Evolutionary conservation across 345 rosid genomes (phyloP).

Genomic region (Syzygium grande): DNA sequence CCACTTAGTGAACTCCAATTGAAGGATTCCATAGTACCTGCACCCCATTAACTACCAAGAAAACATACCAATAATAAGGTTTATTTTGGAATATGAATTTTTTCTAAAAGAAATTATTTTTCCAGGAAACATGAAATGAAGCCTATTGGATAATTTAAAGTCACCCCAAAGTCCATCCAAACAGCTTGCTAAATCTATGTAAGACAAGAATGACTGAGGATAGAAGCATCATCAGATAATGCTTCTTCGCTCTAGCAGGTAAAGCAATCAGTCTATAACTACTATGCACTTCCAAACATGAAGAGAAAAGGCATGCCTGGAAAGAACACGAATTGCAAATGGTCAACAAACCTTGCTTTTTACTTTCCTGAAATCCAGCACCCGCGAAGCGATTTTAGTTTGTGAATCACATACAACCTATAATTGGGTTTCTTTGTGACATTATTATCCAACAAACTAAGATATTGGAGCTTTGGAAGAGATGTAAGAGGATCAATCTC

Average conservation of each 20-base stretch:
- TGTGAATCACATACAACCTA: conserved; percentile 86
- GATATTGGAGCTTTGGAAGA: conserved; percentile 77
- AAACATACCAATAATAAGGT: neutral
- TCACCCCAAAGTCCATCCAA: neutral
- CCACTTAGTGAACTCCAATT: neutral
- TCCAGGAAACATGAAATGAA: neutral
- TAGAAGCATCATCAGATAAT: neutral
- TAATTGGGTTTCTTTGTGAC: conserved; percentile 89
- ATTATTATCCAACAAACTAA: conserved; percentile 86
- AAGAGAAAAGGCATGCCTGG: neutral
- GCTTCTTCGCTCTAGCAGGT: neutral
- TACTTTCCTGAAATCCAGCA: conserved; percentile 93
- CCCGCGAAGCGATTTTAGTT: conserved; percentile 78
- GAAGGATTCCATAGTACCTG: neutral
- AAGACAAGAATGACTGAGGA: neutral
- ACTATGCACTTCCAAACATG: neutral
- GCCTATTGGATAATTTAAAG: neutral
- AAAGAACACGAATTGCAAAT: neutral
- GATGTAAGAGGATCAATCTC: conserved; percentile 97
- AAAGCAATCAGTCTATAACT: neutral
- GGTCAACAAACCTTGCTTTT: conserved; percentile 64
- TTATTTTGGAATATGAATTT: neutral
- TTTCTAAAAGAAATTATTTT: neutral
- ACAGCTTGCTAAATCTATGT: neutral
- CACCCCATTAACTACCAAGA: neutral